Conservation (phyloP, 2,329 filamentous ascomycete genomes). For the Sarocladiaceae sp. region DNA sequence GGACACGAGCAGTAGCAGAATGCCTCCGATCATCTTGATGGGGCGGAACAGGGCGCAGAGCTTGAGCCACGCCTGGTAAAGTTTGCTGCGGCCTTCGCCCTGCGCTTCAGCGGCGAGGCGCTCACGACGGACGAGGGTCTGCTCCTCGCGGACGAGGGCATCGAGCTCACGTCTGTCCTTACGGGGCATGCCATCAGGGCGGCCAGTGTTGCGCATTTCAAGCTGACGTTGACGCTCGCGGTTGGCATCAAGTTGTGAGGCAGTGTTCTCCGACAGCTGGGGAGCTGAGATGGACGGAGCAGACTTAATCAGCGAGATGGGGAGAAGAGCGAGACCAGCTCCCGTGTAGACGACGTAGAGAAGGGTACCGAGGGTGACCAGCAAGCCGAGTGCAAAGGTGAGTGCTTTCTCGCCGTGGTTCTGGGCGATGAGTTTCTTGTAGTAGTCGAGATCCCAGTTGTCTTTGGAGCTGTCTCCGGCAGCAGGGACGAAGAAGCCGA, state of each 20-base stretch:
- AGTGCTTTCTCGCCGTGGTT: conserved; percentile 91
- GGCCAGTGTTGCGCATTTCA: conserved; percentile 75
- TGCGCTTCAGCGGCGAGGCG: conserved; percentile 77
- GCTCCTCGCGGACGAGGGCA: conserved; percentile 79
- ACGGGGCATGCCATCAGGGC: conserved; percentile 65
- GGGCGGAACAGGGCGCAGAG: conserved; percentile 77
- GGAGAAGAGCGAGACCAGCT: conserved; percentile 79
- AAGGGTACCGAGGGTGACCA: conserved; percentile 79
- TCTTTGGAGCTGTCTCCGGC: conserved; percentile 59
- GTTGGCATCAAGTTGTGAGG: conserved; percentile 77
- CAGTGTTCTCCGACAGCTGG: conserved; percentile 67
- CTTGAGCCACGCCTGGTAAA: conserved; percentile 74
- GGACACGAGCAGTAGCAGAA: conserved; percentile 68
- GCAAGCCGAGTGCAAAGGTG: conserved; percentile 81
- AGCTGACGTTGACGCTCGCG: conserved; percentile 88
- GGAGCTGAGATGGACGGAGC: conserved; percentile 81
- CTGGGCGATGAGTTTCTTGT: conserved; percentile 68
- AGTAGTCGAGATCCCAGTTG: conserved; percentile 82
- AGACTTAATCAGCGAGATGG: conserved; percentile 86
- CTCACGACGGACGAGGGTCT: conserved; percentile 83
- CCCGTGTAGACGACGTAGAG: conserved; percentile 87
- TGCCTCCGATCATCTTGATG: conserved; percentile 78
- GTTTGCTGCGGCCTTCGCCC: conserved; percentile 67
- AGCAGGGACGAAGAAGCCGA: conserved; percentile 90
- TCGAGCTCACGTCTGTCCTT: conserved; percentile 89